Percentiles rank a stretch among this genome's conserved stretches.
Evolutionary conservation across 805 yeast species (phyloP).

Genomic region (Saccharomycopsis babjevae): DNA sequence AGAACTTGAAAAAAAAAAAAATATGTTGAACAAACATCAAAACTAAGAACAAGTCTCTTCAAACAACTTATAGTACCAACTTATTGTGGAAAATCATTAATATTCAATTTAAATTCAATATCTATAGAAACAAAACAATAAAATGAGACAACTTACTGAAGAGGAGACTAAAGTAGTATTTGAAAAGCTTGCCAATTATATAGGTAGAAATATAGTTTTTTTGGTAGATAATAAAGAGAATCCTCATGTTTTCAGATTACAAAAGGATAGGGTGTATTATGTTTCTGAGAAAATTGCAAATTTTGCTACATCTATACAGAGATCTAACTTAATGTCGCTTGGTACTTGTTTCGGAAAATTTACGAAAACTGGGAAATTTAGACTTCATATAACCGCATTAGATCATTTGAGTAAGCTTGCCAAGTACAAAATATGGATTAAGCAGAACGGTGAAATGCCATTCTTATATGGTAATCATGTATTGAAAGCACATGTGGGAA

Average conservation of each 20-base stretch:
- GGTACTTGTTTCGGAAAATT: slow-evolving; percentile 94
- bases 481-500: slow-evolving; percentile 91
- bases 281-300: slow-evolving; percentile 75
- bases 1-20: not conserved
- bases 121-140: not conserved
- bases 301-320: slow-evolving; percentile 81
- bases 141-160: slow-evolving; percentile 91
- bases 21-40: not conserved
- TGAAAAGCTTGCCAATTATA: slow-evolving; percentile 91
- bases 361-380: slow-evolving; percentile 94
- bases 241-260: slow-evolving; percentile 91
- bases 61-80: too few relatives aligned
- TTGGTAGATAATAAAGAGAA: slow-evolving; percentile 73
- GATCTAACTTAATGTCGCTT: slow-evolving; percentile 82
- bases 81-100: too few relatives aligned
- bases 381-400: slow-evolving; percentile 88
- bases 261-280: slow-evolving; percentile 93
- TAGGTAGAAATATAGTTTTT: slow-evolving; percentile 89
- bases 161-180: slow-evolving; percentile 94
- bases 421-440: slow-evolving; percentile 91
- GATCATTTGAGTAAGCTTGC: slow-evolving; percentile 79
- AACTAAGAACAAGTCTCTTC: not conserved
- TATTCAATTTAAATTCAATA: not conserved
- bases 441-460: slow-evolving; percentile 97
- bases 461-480: slow-evolving; percentile 94